These are phyloP conservation scores for Wickerhamomyces sp. DNA, from an alignment of 1,139 yeast genomes.

Conservation along the genomic window DNA sequence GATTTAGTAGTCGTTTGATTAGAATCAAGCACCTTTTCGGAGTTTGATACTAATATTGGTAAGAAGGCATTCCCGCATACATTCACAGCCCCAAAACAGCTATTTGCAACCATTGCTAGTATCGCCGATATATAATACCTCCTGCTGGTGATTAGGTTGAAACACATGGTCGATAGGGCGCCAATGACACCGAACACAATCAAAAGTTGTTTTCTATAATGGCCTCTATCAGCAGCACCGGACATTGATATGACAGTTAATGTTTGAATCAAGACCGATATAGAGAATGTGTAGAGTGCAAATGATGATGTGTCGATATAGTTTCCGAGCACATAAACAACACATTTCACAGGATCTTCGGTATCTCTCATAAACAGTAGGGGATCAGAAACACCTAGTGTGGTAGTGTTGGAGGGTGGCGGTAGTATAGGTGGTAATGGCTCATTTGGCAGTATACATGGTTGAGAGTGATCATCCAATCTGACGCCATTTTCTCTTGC, in stretches of 20 bases:
- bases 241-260: slow-evolving; percentile 61
- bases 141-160: slow-evolving; percentile 36
- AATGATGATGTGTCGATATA: slow-evolving; percentile 64
- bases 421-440: slow-evolving; percentile 28
- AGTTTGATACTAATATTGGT: slow-evolving; percentile 45
- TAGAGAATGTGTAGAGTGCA: slow-evolving; percentile 64
- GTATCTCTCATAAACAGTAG: slow-evolving; percentile 3
- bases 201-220: slow-evolving; percentile 46
- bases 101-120: slow-evolving; percentile 54
- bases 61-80: slow-evolving; percentile 73
- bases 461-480: slow-evolving; percentile 43
- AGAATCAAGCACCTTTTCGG: slow-evolving; percentile 7
- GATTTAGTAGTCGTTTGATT: slow-evolving; percentile 6
- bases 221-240: slow-evolving; percentile 60
- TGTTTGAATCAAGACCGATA: slow-evolving; percentile 61
- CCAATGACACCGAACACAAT: slow-evolving; percentile 54
- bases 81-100: slow-evolving; percentile 68
- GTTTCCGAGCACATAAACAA: slow-evolving; percentile 41
- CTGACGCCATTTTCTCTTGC: slow-evolving; percentile 64
- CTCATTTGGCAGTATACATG: slow-evolving; percentile 33
- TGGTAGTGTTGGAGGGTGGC: slow-evolving; percentile 18
- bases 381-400: neutral
- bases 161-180: slow-evolving; percentile 43
- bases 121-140: slow-evolving; percentile 53
- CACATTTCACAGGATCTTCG: slow-evolving; percentile 30